These are phyloP conservation scores for Petunia hybrid DNA, from an alignment of 305 asterid genomes.

Conservation along the genomic window DNA sequence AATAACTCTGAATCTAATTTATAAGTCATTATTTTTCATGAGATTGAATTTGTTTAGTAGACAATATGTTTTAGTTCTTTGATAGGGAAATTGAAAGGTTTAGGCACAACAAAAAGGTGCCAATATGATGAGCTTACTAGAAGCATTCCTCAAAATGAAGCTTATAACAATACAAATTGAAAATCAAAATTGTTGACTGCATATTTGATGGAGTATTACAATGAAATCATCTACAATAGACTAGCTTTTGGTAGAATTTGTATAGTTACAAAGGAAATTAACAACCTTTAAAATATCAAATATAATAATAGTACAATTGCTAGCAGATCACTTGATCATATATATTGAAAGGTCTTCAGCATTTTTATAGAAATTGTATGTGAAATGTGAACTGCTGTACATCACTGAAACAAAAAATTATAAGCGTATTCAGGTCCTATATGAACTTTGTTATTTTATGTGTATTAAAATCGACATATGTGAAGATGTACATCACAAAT, in stretches of 20 bases:
- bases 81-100: too few species aligned
- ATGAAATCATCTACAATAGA: background rate
- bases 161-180: too few species aligned
- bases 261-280: background rate
- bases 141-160: too few species aligned
- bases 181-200: too few species aligned
- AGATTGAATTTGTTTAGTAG: too few species aligned
- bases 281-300: background rate
- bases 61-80: too few species aligned
- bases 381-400: constrained; percentile 26
- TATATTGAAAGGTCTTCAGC: background rate
- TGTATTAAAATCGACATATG: constrained; percentile 3
- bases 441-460: background rate
- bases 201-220: background rate
- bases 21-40: too few species aligned
- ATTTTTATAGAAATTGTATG: background rate
- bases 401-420: constrained; percentile 16
- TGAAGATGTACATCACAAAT: constrained; percentile 13
- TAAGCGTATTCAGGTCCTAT: background rate
- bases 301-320: background rate
- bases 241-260: background rate
- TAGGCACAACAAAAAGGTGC: too few species aligned
- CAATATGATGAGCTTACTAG: too few species aligned
- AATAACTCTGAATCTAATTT: too few species aligned
- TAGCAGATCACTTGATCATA: background rate